These are phyloP conservation scores for Agaricales sp. DNA, from an alignment of 1,284 basidiomycete species.

Conservation along the genomic window DNA sequence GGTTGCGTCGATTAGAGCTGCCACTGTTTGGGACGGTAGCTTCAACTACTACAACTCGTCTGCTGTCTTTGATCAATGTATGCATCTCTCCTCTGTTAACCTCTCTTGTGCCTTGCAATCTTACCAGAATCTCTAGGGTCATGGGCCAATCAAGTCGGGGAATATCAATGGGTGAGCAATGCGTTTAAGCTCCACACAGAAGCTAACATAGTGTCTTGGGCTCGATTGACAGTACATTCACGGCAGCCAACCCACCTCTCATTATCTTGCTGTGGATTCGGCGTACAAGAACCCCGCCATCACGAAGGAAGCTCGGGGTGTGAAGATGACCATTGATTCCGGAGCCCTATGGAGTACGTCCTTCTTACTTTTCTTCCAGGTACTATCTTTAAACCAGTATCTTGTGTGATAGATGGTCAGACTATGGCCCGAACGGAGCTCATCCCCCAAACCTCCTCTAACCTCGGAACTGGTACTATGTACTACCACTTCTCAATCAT, in stretches of 20 bases:
- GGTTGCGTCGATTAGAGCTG: slow-evolving; percentile 25
- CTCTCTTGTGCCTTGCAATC: neutral
- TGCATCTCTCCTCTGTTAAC: slow-evolving; percentile 10
- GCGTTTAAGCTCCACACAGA: neutral
- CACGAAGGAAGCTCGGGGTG: slow-evolving; percentile 38
- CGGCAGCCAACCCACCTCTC: slow-evolving; percentile 38
- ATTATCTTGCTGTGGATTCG: slow-evolving; percentile 42
- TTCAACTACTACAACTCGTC: slow-evolving; percentile 40
- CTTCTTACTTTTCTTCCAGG: neutral
- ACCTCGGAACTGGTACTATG: slow-evolving; percentile 47
- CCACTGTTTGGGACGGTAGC: slow-evolving; percentile 41
- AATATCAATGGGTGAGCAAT: slow-evolving; percentile 44
- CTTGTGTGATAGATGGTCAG: slow-evolving; percentile 7
- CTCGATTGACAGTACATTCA: slow-evolving; percentile 43
- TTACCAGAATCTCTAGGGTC: slow-evolving; percentile 29
- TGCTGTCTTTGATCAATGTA: slow-evolving; percentile 45
- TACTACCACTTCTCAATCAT: slow-evolving; percentile 59
- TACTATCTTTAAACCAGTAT: neutral
- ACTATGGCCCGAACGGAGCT: slow-evolving; percentile 34
- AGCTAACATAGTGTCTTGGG: neutral
- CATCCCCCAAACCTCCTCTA: slow-evolving; percentile 48
- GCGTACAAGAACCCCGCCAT: slow-evolving; percentile 54
- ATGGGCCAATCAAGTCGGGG: slow-evolving; percentile 44
- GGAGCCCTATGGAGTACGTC: slow-evolving; percentile 23
- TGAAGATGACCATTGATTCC: slow-evolving; percentile 46